Base-by-base conservation (phyloP, 768 basidiomycete species). In the Tricholomella constricta region DNA sequence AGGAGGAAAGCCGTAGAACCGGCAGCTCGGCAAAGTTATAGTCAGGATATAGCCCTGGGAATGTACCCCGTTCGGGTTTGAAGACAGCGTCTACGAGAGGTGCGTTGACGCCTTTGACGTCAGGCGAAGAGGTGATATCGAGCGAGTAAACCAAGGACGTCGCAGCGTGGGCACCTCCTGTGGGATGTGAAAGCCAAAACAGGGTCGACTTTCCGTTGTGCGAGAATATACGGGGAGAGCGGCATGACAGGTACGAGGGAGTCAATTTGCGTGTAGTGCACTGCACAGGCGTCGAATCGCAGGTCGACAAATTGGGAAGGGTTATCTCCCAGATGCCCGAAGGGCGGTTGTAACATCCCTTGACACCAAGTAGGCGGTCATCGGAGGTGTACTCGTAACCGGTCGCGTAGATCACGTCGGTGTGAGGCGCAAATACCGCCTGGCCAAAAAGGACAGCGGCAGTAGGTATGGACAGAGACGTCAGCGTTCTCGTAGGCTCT, bases 1-100 rank as follows among this genome's bases (percentile, higher is more conserved):
- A 62, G 3, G 37, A 48, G 12, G 45, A 32, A 7, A 64, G 45
- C 5, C 52, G 44, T 15, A 82, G 54, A 58, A 79, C 79, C 0
- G 82, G 76, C 2, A 62, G 65, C 1, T 69, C 35, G 0, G 76
- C 65, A 15, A 88, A 67, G 55, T 76, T 78, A 53, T 69, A 74
- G 15, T 79, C 72, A 5, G 80, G 73, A 56, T 83, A 89, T 1
- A 90, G 67, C 0, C 88, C 88, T 0, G 87, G 88, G 65, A 88
- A 89, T 0, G 69, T 74, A 31, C 63, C 62, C 2, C 56, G 32
- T 2, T 60, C 58, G 0, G 77, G 72, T 23, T 77, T 74, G 40
- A 71, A 65, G 2, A 82, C 73, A 2, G 69, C 59, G 8, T 75
- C 75, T 1, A 84, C 73, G 2, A 85, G 63, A 2, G 63, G 62